A percentile compares a stretch with the other conserved stretches of the same genome.
phyloP scores from a whole-genome alignment of 1,284 basidiomycete species.

The Cutaneotrichosporon sp. region DNA sequence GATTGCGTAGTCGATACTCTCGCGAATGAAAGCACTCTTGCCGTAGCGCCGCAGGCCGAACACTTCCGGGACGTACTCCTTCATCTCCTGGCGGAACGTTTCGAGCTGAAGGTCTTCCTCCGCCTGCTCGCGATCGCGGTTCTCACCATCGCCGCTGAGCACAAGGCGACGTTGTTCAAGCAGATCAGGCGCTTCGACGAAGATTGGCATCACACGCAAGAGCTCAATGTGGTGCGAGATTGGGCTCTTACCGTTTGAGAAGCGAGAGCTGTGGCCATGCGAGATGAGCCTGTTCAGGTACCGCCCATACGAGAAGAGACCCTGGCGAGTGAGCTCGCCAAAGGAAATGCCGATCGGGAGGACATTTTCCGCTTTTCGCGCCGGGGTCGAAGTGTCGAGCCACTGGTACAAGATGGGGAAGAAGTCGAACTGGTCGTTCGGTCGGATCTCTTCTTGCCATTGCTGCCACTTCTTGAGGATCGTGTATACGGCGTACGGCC shows the following conservation, averaged over 20 bases:
- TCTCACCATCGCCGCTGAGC: slow-evolving; percentile 42
- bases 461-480: slow-evolving; percentile 71
- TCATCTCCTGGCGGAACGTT: slow-evolving; percentile 39
- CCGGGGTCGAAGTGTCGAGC: slow-evolving; percentile 69
- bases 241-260: slow-evolving; percentile 15
- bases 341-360: slow-evolving; percentile 68
- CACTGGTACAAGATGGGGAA: slow-evolving; percentile 68
- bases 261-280: slow-evolving; percentile 58
- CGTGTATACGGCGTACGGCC: slow-evolving; percentile 75
- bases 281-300: slow-evolving; percentile 84
- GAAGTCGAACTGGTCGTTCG: slow-evolving; percentile 37
- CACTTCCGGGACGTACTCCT: slow-evolving; percentile 48
- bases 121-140: slow-evolving; percentile 29
- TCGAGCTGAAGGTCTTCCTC: slow-evolving; percentile 38
- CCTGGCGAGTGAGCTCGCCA: slow-evolving; percentile 72
- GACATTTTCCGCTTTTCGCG: slow-evolving; percentile 62
- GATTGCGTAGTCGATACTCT: slow-evolving; percentile 38
- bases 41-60: slow-evolving; percentile 40
- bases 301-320: slow-evolving; percentile 75
- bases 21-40: slow-evolving; percentile 30
- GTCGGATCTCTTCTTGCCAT: slow-evolving; percentile 32
- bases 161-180: slow-evolving; percentile 44
- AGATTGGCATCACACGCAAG: slow-evolving; percentile 46
- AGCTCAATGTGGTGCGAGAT: slow-evolving; percentile 43
- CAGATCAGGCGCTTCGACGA: slow-evolving; percentile 46